Conservation (phyloP, 768 basidiomycete species). For the Rhizopogon rudus region DNA sequence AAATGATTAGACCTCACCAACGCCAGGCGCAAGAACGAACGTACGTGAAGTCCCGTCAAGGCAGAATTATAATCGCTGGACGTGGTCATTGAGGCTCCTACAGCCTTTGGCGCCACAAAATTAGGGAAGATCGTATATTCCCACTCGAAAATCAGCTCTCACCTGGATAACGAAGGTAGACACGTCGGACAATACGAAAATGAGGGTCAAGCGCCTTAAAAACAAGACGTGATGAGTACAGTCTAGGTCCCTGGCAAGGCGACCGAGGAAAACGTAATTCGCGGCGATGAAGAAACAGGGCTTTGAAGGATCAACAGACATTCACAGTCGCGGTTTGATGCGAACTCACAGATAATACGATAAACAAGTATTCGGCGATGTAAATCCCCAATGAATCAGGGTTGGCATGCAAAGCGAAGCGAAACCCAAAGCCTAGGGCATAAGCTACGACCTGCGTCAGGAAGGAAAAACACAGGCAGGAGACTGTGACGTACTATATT, state of each 20-base stretch:
- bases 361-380: conserved; percentile 53
- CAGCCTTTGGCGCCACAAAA: conserved; percentile 30
- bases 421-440: conserved; percentile 48
- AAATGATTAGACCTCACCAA: neutral
- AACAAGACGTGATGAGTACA: conserved; percentile 46
- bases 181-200: conserved; percentile 62
- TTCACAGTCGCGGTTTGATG: neutral
- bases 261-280: conserved; percentile 63
- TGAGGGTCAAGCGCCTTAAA: conserved; percentile 43
- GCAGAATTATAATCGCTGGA: conserved; percentile 28
- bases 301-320: conserved; percentile 22
- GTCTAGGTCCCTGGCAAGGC: conserved; percentile 46
- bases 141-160: neutral
- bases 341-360: conserved; percentile 46
- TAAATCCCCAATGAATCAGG: conserved; percentile 51
- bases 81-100: conserved; percentile 43
- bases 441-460: conserved; percentile 35
- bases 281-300: conserved; percentile 75
- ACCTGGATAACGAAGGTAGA: conserved; percentile 66
- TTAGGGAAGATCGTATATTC: neutral
- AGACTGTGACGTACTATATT: conserved; percentile 37
- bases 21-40: conserved; percentile 9
- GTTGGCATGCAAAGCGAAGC: conserved; percentile 49
- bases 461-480: neutral
- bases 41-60: conserved; percentile 31